phyloP scores from a whole-genome alignment of 495 filamentous ascomycete species.

The Penicillium steckii region DNA sequence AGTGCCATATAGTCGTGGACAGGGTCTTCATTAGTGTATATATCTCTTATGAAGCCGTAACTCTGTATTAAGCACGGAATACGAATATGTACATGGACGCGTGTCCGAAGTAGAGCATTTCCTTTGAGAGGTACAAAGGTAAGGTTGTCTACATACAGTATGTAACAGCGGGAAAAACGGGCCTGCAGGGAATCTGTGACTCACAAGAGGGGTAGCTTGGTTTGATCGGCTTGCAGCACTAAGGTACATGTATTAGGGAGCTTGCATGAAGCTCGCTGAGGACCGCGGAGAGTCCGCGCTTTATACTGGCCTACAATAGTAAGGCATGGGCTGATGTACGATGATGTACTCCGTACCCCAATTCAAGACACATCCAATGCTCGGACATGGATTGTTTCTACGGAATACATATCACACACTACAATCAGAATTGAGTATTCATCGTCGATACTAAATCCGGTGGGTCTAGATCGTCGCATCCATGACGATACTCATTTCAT shows the following conservation, averaged over 20 bases:
- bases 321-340: conserved; percentile 5
- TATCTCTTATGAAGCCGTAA: no score
- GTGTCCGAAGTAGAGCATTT: no score
- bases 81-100: no score
- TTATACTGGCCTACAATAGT: background rate
- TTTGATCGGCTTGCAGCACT: conserved; percentile 3
- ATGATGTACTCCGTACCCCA: conserved; percentile 9
- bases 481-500: conserved; percentile 32
- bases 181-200: conserved; percentile 1
- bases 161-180: background rate
- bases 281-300: conserved; percentile 3
- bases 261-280: background rate
- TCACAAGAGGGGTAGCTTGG: background rate
- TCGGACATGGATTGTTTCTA: background rate
- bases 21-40: background rate
- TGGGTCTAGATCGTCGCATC: conserved; percentile 30
- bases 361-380: background rate
- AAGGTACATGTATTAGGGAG: no score
- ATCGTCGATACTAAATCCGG: conserved; percentile 14
- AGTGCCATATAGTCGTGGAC: background rate
- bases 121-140: no score
- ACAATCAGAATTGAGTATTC: conserved; percentile 11
- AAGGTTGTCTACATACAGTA: background rate
- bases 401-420: background rate
- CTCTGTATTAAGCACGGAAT: no score